phyloP scores from a whole-genome alignment of 352 stramenopile genomes.

The Globisporangium uncinulatum region DNA sequence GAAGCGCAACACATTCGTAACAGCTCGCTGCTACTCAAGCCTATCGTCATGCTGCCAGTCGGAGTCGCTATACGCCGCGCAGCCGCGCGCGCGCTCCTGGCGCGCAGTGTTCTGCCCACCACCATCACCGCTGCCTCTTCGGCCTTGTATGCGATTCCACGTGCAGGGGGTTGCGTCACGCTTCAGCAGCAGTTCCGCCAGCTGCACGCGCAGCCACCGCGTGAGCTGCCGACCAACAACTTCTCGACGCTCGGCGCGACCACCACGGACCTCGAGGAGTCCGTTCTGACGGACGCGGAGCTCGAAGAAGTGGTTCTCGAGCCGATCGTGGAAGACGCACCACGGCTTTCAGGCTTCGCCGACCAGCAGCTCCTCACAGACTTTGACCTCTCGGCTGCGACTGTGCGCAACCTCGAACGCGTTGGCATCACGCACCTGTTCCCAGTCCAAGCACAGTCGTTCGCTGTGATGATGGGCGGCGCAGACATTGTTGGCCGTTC shows the following conservation, averaged over 20 bases:
- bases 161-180: neutral
- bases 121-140: neutral
- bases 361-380: constrained; percentile 67
- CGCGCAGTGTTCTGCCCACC: neutral
- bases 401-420: constrained; percentile 48
- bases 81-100: constrained; percentile 12
- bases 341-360: constrained; percentile 41
- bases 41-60: constrained; percentile 23
- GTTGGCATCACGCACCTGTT: constrained; percentile 80
- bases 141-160: neutral
- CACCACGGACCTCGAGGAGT: neutral
- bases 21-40: constrained; percentile 1
- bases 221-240: neutral
- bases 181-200: constrained; percentile 2
- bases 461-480: constrained; percentile 72
- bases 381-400: constrained; percentile 55
- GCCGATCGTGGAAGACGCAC: constrained; percentile 13
- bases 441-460: constrained; percentile 80
- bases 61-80: constrained; percentile 23
- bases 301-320: constrained; percentile 42
- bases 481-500: constrained; percentile 78
- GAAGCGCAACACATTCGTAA: constrained; percentile 12
- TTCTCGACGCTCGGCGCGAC: constrained; percentile 6
- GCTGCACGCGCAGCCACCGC: neutral
- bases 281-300: constrained; percentile 19